Evolutionary conservation across 2,329 filamentous ascomycete species (phyloP).

Genomic region (Leptosphaerulina australis): DNA sequence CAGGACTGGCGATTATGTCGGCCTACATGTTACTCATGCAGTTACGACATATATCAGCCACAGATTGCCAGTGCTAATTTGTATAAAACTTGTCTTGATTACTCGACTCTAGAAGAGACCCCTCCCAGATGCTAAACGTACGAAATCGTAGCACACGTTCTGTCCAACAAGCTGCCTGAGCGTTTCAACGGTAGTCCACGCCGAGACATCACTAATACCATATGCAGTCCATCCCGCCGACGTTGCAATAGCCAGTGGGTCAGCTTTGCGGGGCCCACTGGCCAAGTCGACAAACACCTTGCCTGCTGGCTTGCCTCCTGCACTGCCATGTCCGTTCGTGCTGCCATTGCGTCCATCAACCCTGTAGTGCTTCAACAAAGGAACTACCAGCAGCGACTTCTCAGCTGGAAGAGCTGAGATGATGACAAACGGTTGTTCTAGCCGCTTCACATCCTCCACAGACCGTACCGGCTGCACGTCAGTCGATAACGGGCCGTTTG

Average conservation of each 20-base stretch:
- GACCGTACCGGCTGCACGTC: constrained; percentile 69
- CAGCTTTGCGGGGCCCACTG: constrained; percentile 67
- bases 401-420: constrained; percentile 79
- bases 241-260: constrained; percentile 72
- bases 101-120: constrained; percentile 54
- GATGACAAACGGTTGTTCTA: constrained; percentile 81
- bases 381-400: constrained; percentile 78
- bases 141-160: constrained; percentile 88
- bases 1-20: constrained; percentile 12
- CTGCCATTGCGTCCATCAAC: constrained; percentile 51
- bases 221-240: constrained; percentile 80
- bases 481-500: constrained; percentile 63
- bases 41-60: constrained; percentile 12
- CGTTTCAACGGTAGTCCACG: constrained; percentile 84
- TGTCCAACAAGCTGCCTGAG: constrained; percentile 79
- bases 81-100: constrained; percentile 20
- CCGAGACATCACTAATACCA: constrained; percentile 77
- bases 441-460: constrained; percentile 79
- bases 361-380: constrained; percentile 74
- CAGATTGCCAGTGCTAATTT: constrained; percentile 8
- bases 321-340: constrained; percentile 25
- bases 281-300: constrained; percentile 85
- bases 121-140: constrained; percentile 71
- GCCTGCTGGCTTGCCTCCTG: constrained; percentile 41
- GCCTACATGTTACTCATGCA: constrained; percentile 1